Percentiles rank a stretch among this genome's conserved stretches.
phyloP scores from a whole-genome alignment of 2,329 filamentous ascomycete species.

The Emmonsiellopsis sp. region DNA sequence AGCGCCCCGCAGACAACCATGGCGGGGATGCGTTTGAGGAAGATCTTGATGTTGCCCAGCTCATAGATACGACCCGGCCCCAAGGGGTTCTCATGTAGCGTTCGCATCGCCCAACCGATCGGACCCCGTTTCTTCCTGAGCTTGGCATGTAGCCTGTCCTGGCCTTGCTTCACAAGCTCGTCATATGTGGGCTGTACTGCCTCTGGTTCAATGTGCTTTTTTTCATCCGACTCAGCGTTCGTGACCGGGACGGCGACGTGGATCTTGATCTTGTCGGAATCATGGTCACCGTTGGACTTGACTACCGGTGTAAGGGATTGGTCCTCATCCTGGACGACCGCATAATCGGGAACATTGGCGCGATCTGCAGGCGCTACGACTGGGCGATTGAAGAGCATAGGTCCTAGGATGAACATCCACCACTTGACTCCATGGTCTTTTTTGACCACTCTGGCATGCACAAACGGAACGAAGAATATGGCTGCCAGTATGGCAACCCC shows the following conservation, averaged over 20 bases:
- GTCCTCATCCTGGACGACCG: conserved; percentile 60
- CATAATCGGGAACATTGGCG: conserved; percentile 63
- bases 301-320: conserved; percentile 27
- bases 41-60: conserved; percentile 56
- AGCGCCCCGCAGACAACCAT: conserved; percentile 53
- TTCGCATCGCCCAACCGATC: conserved; percentile 76
- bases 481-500: conserved; percentile 52
- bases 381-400: conserved; percentile 54
- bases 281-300: conserved; percentile 13
- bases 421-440: conserved; percentile 57
- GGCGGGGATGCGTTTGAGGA: conserved; percentile 60
- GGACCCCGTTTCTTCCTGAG: conserved; percentile 56
- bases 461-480: conserved; percentile 65
- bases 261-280: conserved; percentile 20
- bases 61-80: conserved; percentile 68
- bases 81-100: conserved; percentile 63
- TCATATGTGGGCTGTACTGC: conserved; percentile 50
- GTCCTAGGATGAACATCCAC: conserved; percentile 55
- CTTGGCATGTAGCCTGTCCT: conserved; percentile 52
- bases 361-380: conserved; percentile 43
- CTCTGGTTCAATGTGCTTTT: conserved; percentile 41
- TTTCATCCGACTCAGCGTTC: conserved; percentile 13
- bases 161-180: conserved; percentile 49
- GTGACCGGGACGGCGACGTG: conserved; percentile 19
- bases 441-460: conserved; percentile 59